These are phyloP conservation scores for Trichoderma koningiopsis DNA, from an alignment of 2,329 filamentous ascomycete species.

Conservation along the genomic window DNA sequence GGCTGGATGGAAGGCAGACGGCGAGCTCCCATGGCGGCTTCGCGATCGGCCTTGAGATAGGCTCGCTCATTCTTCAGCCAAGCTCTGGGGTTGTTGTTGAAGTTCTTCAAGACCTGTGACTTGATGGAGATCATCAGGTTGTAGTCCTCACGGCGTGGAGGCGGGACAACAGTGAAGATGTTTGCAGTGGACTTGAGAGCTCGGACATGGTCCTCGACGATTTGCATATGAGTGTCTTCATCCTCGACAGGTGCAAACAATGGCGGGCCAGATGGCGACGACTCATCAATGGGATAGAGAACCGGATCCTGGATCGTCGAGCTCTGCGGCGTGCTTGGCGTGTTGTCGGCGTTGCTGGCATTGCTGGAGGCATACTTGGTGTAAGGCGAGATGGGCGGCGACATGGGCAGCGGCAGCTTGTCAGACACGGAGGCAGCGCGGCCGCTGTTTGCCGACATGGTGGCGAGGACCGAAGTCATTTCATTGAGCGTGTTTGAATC, in stretches of 20 bases:
- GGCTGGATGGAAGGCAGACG: slow-evolving; percentile 48
- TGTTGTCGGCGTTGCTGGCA: slow-evolving; percentile 30
- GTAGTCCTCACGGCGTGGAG: slow-evolving; percentile 57
- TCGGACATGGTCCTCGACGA: slow-evolving; percentile 55
- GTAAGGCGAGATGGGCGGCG: slow-evolving; percentile 59
- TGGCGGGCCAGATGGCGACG: slow-evolving; percentile 44
- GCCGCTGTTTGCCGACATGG: slow-evolving; percentile 29
- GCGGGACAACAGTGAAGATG: slow-evolving; percentile 42
- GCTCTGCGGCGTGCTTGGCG: slow-evolving; percentile 35
- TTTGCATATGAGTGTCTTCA: slow-evolving; percentile 45
- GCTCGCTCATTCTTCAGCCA: slow-evolving; percentile 57
- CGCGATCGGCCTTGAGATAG: slow-evolving; percentile 51
- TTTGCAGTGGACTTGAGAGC: slow-evolving; percentile 45
- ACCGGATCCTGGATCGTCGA: slow-evolving; percentile 56
- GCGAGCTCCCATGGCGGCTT: slow-evolving; percentile 40
- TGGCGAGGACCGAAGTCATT: neutral
- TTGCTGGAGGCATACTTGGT: slow-evolving; percentile 43
- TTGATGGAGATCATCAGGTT: slow-evolving; percentile 54
- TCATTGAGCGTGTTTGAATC: slow-evolving; percentile 16
- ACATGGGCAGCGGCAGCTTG: slow-evolving; percentile 49
- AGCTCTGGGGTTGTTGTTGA: slow-evolving; percentile 44
- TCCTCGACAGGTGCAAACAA: slow-evolving; percentile 51
- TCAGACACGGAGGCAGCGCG: slow-evolving; percentile 30
- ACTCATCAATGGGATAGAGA: slow-evolving; percentile 55
- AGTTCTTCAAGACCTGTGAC: slow-evolving; percentile 54